Conservation (phyloP, 2,329 filamentous ascomycete genomes). For the Pyrenochaeta sp. region DNA sequence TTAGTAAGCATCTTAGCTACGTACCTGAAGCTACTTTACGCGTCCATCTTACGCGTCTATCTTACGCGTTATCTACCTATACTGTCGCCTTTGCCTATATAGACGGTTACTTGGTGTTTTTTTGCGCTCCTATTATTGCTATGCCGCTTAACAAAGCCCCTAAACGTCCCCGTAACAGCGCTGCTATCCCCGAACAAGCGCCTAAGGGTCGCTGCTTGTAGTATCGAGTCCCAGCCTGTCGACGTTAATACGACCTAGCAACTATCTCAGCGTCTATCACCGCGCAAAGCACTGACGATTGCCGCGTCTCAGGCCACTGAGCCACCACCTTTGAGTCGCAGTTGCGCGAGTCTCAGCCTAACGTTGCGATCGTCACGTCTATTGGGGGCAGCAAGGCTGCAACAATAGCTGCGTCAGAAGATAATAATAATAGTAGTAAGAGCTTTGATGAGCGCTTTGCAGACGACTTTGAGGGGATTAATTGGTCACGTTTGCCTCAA, state of each 20-base stretch:
- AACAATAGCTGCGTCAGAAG: constrained; percentile 1
- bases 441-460: not conserved
- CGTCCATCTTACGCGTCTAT: not conserved
- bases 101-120: not conserved
- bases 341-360: not conserved
- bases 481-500: constrained; percentile 1
- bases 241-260: not conserved
- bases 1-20: not conserved
- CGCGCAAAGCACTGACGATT: constrained; percentile 2
- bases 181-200: constrained; percentile 2
- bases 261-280: not conserved
- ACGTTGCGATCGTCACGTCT: constrained; percentile 1
- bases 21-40: not conserved
- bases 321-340: constrained; percentile 4
- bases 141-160: not conserved
- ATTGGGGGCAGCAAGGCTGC: constrained; percentile 1
- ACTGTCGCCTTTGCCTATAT: not conserved
- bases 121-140: not conserved
- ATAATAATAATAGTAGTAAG: not conserved
- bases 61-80: not conserved
- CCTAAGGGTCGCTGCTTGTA: not conserved
- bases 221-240: constrained; percentile 1
- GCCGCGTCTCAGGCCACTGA: constrained; percentile 1
- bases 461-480: constrained; percentile 9
- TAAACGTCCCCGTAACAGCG: not conserved